Percentiles rank a stretch among this genome's conserved stretches.
phyloP scores from a whole-genome alignment of 202 grass and related monocot species.

The Schoenoplectus triqueter region DNA sequence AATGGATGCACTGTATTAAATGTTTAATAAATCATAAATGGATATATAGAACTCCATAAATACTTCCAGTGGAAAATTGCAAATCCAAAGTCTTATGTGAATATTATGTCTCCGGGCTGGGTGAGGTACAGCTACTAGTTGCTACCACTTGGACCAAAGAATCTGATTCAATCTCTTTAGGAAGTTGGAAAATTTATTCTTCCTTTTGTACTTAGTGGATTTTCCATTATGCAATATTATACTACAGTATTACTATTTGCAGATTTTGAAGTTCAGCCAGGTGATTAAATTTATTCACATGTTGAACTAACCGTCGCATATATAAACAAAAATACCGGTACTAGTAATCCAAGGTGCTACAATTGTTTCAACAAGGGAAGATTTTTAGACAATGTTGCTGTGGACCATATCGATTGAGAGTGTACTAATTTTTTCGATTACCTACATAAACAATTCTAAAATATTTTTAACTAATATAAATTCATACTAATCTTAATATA shows the following conservation, averaged over 20 bases:
- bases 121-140: slow-evolving; percentile 35
- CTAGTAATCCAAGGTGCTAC: too few species aligned
- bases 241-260: background rate
- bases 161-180: slow-evolving; percentile 44
- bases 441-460: background rate
- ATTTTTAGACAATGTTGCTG: background rate
- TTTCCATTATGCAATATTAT: slow-evolving; percentile 19
- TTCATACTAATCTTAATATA: background rate
- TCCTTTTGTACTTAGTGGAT: slow-evolving; percentile 21
- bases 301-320: background rate
- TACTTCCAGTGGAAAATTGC: too few species aligned
- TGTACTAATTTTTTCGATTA: too few species aligned
- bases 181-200: slow-evolving; percentile 26
- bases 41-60: too few species aligned
- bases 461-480: background rate
- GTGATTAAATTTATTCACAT: slow-evolving; percentile 9
- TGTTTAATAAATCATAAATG: too few species aligned
- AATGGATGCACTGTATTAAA: too few species aligned
- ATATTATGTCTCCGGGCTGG: background rate
- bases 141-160: slow-evolving; percentile 40
- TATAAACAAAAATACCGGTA: too few species aligned
- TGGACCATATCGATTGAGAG: too few species aligned
- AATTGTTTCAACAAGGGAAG: too few species aligned
- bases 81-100: too few species aligned
- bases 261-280: background rate